Conservation (phyloP, 176 grass and related monocot genomes). For the Oryza punctata region DNA sequence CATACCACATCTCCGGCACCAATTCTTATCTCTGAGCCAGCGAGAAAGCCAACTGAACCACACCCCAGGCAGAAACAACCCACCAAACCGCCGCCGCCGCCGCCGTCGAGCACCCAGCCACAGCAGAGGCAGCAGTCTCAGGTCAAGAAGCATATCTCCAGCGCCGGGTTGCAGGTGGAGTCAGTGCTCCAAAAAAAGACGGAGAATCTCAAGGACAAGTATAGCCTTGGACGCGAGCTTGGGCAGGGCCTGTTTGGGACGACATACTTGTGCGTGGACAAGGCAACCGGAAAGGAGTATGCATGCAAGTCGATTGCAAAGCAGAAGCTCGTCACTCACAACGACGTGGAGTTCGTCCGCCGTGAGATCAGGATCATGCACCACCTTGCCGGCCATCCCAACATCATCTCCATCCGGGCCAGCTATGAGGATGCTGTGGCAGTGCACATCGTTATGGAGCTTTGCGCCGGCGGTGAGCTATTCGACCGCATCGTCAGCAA, state of each 20-base stretch:
- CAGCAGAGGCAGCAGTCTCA: slow-evolving; percentile 31
- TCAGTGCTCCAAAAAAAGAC: slow-evolving; percentile 50
- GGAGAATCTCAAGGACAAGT: slow-evolving; percentile 55
- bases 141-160: slow-evolving; percentile 45
- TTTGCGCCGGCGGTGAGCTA: slow-evolving; percentile 52
- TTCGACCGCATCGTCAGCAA: slow-evolving; percentile 49
- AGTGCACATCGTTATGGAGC: slow-evolving; percentile 58
- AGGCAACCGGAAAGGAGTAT: slow-evolving; percentile 47
- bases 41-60: too few species aligned
- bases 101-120: neutral
- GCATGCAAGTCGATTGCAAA: slow-evolving; percentile 75
- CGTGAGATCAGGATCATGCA: slow-evolving; percentile 68
- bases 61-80: neutral
- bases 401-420: slow-evolving; percentile 44
- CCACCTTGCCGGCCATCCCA: slow-evolving; percentile 55
- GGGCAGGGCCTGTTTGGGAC: slow-evolving; percentile 58
- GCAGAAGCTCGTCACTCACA: slow-evolving; percentile 60
- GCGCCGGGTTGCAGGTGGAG: slow-evolving; percentile 42
- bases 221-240: slow-evolving; percentile 45
- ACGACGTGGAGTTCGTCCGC: slow-evolving; percentile 55
- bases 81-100: neutral
- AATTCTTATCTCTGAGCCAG: too few species aligned
- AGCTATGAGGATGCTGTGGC: slow-evolving; percentile 49
- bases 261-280: slow-evolving; percentile 57
- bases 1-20: too few species aligned